Conservation (phyloP, 345 rosid genomes). For the Clausena lansium region DNA sequence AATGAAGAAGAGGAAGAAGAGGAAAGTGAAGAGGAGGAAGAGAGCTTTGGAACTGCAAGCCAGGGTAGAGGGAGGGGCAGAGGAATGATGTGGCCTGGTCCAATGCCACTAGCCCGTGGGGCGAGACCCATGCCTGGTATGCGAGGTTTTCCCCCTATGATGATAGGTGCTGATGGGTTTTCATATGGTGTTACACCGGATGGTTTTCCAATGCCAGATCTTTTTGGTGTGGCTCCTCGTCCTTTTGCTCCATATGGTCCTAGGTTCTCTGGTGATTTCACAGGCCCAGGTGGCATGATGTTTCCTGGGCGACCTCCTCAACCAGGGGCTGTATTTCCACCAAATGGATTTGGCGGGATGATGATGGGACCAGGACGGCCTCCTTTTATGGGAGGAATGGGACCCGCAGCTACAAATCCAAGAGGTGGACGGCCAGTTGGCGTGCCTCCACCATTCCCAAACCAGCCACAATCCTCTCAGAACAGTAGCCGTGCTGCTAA, state of each 20-base stretch:
- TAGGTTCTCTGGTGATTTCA: conserved; percentile 85
- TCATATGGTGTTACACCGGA: conserved; percentile 65
- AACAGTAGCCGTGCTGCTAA: conserved; percentile 41
- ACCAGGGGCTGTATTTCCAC: conserved; percentile 68
- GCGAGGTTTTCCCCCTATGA: conserved; percentile 77
- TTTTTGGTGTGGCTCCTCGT: conserved; percentile 76
- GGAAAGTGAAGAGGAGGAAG: conserved; percentile 89
- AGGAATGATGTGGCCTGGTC: conserved; percentile 97
- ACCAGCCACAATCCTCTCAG: conserved; percentile 43
- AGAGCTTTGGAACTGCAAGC: conserved; percentile 45
- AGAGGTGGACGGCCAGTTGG: conserved; percentile 62
- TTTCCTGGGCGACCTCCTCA: conserved; percentile 94
- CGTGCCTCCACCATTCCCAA: conserved; percentile 44
- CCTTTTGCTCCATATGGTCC: conserved; percentile 86
- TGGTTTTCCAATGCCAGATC: conserved; percentile 88
- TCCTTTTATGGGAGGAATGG: conserved; percentile 84
- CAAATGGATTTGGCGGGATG: conserved; percentile 89
- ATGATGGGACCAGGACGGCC: conserved; percentile 90
- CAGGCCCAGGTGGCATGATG: conserved; percentile 90
- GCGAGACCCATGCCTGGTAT: conserved; percentile 86
- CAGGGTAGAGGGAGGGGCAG: conserved; percentile 94
- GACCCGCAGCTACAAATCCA: conserved; percentile 41
- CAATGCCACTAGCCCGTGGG: conserved; percentile 77
- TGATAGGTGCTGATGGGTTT: conserved; percentile 86
- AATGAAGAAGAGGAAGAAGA: conserved; percentile 98